Evolutionary conservation across 257 asterid species (phyloP).

Genomic region (Scutellaria baicalensis): DNA sequence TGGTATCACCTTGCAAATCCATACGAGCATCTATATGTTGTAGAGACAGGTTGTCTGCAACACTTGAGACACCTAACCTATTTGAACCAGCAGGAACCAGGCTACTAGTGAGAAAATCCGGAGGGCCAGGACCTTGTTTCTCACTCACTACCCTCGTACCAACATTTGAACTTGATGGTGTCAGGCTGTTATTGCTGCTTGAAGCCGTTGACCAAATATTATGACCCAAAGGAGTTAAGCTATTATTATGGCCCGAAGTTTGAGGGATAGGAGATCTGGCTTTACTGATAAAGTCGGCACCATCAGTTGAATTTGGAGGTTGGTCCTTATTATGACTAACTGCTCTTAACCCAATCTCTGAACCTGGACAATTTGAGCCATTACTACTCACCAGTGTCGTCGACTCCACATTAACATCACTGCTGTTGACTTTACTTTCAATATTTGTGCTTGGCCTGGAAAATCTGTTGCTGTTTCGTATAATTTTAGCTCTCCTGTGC

Average conservation of each 20-base stretch:
- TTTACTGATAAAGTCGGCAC: constrained; percentile 21
- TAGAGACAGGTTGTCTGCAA: constrained; percentile 9
- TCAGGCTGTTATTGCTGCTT: constrained; percentile 15
- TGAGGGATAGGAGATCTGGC: constrained; percentile 23
- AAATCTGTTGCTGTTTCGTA: constrained; percentile 39
- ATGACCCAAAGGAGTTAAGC: constrained; percentile 15
- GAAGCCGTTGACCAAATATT: constrained; percentile 25
- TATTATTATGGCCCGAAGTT: constrained; percentile 17
- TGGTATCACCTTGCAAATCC: constrained; percentile 19
- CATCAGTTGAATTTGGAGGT: constrained; percentile 25
- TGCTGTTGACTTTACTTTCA: constrained; percentile 26
- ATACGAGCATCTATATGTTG: constrained; percentile 22
- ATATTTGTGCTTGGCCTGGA: constrained; percentile 23
- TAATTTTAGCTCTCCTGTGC: constrained; percentile 76
- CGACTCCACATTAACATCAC: constrained; percentile 20
- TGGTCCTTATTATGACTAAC: constrained; percentile 9
- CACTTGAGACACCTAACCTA: constrained; percentile 11
- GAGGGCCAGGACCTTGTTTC: constrained; percentile 19
- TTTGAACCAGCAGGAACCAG: constrained; percentile 15
- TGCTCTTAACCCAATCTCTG: constrained; percentile 19
- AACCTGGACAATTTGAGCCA: constrained; percentile 19
- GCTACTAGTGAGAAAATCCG: constrained; percentile 15
- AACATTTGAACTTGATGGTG: constrained; percentile 18
- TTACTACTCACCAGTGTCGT: constrained; percentile 25
- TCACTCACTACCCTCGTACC: constrained; percentile 23